Conservation (phyloP, 2,329 filamentous ascomycete species). For the Byssochlamys sp. region DNA sequence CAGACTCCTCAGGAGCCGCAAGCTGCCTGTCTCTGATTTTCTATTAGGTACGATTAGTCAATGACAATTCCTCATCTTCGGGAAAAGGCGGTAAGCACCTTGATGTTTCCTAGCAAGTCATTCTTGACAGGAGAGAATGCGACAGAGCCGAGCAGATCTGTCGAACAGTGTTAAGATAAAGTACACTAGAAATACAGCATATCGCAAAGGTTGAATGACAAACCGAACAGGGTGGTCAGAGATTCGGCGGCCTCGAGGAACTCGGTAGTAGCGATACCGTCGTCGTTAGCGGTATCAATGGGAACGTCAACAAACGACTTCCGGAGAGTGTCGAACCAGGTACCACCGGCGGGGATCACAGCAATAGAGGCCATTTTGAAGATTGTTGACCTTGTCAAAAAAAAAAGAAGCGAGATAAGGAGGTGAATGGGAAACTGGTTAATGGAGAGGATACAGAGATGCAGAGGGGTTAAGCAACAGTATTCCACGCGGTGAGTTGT, state of each 20-base stretch:
- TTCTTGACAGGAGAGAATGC: conserved; percentile 86
- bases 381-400: conserved; percentile 1
- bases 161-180: neutral
- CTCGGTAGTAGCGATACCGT: conserved; percentile 69
- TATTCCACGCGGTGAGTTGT: conserved; percentile 1
- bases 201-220: conserved; percentile 7
- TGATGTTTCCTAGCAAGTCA: conserved; percentile 85
- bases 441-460: neutral
- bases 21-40: conserved; percentile 81
- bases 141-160: conserved; percentile 53
- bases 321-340: conserved; percentile 78
- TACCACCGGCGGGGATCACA: conserved; percentile 54
- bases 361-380: conserved; percentile 44
- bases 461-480: conserved; percentile 9
- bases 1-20: conserved; percentile 67
- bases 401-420: too few relatives aligned
- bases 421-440: neutral
- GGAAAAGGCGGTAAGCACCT: conserved; percentile 45
- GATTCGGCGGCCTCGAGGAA: conserved; percentile 89
- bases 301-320: conserved; percentile 76
- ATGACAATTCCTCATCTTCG: neutral
- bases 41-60: conserved; percentile 35
- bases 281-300: conserved; percentile 60
- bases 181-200: neutral
- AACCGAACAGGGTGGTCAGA: conserved; percentile 78